Evolutionary conservation across 2,329 filamentous ascomycete species (phyloP), one percentile per base, ranked within the genome.

Genomic region (Trichophyton verrucosum): DNA sequence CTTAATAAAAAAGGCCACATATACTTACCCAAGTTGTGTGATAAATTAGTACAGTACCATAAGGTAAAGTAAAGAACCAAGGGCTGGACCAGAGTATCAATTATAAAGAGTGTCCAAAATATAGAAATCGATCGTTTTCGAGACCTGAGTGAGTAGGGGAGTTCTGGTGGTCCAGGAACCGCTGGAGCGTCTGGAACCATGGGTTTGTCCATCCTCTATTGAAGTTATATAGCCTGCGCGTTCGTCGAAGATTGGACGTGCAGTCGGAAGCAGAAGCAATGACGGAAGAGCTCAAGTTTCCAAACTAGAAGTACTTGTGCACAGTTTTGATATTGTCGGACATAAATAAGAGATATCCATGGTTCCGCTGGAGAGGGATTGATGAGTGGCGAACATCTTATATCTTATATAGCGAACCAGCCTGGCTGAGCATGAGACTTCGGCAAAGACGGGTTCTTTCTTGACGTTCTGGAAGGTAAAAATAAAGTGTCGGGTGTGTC

Each of bases 41-140:
- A 73, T 36, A 85, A 68, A 63, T 75, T 72, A 8, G 81, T 80
- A 64, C 75, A 76, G 64, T 84, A 84, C 80, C 81, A 84, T 42
- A 86, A 73, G 57, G 78, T 76, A 73, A 82, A 86, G 72, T 85
- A 86, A 1, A 86, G 74, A 2, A 75, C 78, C 62, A 85, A 76
- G 17, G 83, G 83, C 71, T 83, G 80, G 61, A 75, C 78, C 62
- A 83, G 74, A 58, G 79, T 81, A 71, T 86, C 83, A 61, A 85
- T 66, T 22, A 85, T 68, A 61, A 85, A 82, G 46, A 86, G 68
- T 0, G 73, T 73, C 82, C 82, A 85, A 72, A 85, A 85, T 63
- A 81, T 71, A 42, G 77, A 72, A 63, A 85, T 83, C 38, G 77
- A 74, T 70, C 77, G 79, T 67, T 82, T 82, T 51, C 82, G 74